These are phyloP conservation scores for Agrocybe chaxingu DNA, from an alignment of 768 basidiomycete species.

Conservation along the genomic window DNA sequence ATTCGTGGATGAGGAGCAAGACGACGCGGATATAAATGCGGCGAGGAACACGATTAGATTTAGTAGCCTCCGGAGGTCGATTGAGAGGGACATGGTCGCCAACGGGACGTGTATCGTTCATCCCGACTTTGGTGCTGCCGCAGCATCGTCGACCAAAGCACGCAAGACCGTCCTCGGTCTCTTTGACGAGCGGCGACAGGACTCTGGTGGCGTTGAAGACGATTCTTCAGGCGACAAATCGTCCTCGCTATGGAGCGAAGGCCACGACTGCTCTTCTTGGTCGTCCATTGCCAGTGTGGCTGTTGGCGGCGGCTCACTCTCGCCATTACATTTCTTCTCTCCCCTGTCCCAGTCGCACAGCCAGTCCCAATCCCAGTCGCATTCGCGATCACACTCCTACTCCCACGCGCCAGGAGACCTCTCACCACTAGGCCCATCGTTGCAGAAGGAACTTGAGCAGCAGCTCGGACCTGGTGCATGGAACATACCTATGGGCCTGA, in stretches of 20 bases:
- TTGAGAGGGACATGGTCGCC: slow-evolving; percentile 30
- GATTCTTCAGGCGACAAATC: too few species aligned
- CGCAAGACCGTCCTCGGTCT: slow-evolving; percentile 61
- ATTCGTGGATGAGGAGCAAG: slow-evolving; percentile 1
- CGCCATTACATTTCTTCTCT: slow-evolving; percentile 28
- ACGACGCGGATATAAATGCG: slow-evolving; percentile 13
- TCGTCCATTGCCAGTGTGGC: slow-evolving; percentile 20
- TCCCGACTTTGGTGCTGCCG: slow-evolving; percentile 5
- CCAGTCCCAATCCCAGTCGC: too few species aligned
- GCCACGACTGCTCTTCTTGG: slow-evolving; percentile 23
- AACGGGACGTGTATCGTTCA: slow-evolving; percentile 14
- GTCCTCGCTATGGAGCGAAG: slow-evolving; percentile 26
- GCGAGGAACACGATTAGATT: slow-evolving; percentile 41
- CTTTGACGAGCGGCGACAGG: slow-evolving; percentile 37
- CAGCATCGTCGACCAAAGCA: slow-evolving; percentile 19
- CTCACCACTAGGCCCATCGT: slow-evolving; percentile 28
- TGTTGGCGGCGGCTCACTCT: slow-evolving; percentile 21
- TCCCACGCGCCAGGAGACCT: slow-evolving; percentile 4
- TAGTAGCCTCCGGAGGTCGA: slow-evolving; percentile 41
- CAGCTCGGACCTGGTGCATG: slow-evolving; percentile 47
- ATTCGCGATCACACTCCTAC: too few species aligned
- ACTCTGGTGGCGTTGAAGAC: background rate
- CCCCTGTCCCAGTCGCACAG: slow-evolving; percentile 14
- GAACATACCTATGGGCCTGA: too few species aligned
- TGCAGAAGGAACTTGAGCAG: slow-evolving; percentile 59